Evolutionary conservation across 176 grass and related monocot genomes (phyloP).

Genomic region (Aegilops bicornis): DNA sequence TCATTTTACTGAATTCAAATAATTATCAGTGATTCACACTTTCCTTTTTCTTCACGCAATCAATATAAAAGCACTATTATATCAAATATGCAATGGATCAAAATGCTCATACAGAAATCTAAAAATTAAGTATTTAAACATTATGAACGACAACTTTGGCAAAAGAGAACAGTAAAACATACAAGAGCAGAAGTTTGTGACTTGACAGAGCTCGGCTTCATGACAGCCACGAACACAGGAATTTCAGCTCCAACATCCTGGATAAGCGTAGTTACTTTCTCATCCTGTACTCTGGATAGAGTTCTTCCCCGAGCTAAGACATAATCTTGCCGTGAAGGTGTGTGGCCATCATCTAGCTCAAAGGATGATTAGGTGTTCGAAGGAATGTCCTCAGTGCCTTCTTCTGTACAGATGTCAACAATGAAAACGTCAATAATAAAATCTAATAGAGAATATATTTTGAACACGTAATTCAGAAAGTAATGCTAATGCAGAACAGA

Average conservation of each 20-base stretch:
- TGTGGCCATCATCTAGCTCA: not conserved
- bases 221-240: constrained; percentile 21
- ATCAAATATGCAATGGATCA: not conserved
- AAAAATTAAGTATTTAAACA: not conserved
- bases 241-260: constrained; percentile 14
- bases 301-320: not conserved
- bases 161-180: not conserved
- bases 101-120: not conserved
- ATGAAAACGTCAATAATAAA: not conserved
- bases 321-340: not conserved
- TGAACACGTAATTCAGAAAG: not conserved
- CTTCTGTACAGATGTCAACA: not conserved
- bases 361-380: not conserved
- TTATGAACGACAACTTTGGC: not conserved
- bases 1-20: not conserved
- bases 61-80: not conserved
- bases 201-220: not conserved
- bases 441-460: not conserved
- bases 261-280: constrained; percentile 15
- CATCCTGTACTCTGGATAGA: not conserved
- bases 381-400: not conserved
- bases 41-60: not conserved
- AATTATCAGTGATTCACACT: not conserved
- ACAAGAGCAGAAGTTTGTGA: too few species aligned
- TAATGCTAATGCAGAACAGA: not conserved